These are phyloP conservation scores for Aspergillus conjunctus DNA, from an alignment of 495 filamentous ascomycete species.

Conservation along the genomic window DNA sequence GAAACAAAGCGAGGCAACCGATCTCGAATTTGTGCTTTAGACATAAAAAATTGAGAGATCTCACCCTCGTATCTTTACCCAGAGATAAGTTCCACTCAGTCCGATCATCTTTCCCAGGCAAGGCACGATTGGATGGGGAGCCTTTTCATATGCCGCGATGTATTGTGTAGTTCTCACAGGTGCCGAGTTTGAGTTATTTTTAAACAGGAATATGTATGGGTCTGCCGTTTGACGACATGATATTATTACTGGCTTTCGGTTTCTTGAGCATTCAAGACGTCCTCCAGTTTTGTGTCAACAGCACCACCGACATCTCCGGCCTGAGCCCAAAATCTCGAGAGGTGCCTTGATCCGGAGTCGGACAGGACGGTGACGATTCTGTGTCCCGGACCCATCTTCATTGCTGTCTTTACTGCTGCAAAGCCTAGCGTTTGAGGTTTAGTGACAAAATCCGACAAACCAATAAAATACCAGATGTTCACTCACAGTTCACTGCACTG, in stretches of 20 bases:
- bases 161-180: no score
- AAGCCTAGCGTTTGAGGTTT: slow-evolving; percentile 53
- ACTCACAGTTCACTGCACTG: slow-evolving; percentile 89
- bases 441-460: slow-evolving; percentile 13
- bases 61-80: not conserved
- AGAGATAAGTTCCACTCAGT: not conserved
- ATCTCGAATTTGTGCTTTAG: not conserved
- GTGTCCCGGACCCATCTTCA: slow-evolving; percentile 73
- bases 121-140: not conserved
- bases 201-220: not conserved
- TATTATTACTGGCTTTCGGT: slow-evolving; percentile 34
- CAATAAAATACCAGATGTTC: slow-evolving; percentile 3
- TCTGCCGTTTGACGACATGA: not conserved
- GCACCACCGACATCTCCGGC: slow-evolving; percentile 69
- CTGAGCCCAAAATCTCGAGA: slow-evolving; percentile 92
- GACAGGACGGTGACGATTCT: slow-evolving; percentile 89
- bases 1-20: not conserved
- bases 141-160: not conserved
- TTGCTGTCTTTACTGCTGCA: slow-evolving; percentile 79
- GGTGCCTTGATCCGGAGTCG: slow-evolving; percentile 85
- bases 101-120: not conserved
- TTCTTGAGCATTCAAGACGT: slow-evolving; percentile 48
- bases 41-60: not conserved
- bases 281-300: slow-evolving; percentile 52
- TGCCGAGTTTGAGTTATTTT: not conserved